Evolutionary conservation across 73 alveolate species (phyloP), one percentile per base, ranked within the genome.

Genomic region (Urostyla sp.): DNA sequence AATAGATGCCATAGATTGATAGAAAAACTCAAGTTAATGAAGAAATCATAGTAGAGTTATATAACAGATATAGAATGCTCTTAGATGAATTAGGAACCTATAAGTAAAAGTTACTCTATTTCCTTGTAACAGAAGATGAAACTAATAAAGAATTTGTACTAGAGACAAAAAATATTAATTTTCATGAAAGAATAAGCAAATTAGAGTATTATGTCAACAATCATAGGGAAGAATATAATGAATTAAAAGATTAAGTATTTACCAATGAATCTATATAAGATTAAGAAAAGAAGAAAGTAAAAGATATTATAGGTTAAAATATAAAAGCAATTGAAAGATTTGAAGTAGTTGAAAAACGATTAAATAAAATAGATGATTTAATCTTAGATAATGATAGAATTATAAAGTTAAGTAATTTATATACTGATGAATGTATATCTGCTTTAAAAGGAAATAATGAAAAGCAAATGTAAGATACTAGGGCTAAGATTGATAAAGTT

Each of bases 71-170:
- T 32, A 59, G 10, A 7, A 18, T 59, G 34, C 76, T 59, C 7
- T 36, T 59, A n/a, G 76, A 59, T 59, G 76, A 59, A 59, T 21
- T 59, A 3, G 23, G 13, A 15, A 4, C 56, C 37, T 59, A 59
- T 35, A 59, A 59, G 57, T 21, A 5, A 7, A 59, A 59, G 55
- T 11, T 59, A 10, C 56, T 59, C 16, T 59, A 59, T 20, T 59
- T 10, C 34, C 55, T 59, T 8, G n/a, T 35, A 59, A 59, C 76
- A 18, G 76, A 59, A 59, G 76, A 59, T 34, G 76, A 59, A 35
- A 31, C 13, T 11, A 30, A 11, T 34, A 52, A 52, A 7, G 76
- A 28, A 21, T 59, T 59, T 34, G 4, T 30, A 11, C 13, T 59
- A 6, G 76, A 59, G 30, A 59, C 32, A 36, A 23, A 36, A 4